Evolutionary conservation across 768 basidiomycete species (phyloP).

Genomic region (Lactarius sanguifluus): DNA sequence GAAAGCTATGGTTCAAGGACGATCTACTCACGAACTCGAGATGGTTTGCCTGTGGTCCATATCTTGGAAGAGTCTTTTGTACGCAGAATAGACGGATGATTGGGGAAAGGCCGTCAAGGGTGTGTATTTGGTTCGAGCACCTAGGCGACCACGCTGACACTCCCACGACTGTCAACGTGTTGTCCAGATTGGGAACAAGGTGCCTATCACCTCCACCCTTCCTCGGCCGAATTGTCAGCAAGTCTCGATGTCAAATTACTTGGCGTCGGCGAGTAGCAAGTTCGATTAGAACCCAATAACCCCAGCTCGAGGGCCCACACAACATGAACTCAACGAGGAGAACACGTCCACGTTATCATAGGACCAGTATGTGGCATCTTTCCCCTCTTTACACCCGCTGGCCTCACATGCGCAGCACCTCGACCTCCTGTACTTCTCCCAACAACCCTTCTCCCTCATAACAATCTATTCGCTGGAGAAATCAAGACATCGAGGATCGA

Average conservation of each 20-base stretch:
- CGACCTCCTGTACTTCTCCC: constrained; percentile 80
- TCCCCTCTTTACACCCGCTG: background rate
- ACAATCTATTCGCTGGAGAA: constrained; percentile 45
- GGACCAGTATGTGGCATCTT: constrained; percentile 69
- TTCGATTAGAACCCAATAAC: constrained; percentile 39
- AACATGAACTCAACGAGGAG: constrained; percentile 82
- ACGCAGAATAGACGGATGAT: background rate
- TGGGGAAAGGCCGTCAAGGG: background rate
- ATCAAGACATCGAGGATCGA: too few relatives aligned
- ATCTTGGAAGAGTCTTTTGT: background rate
- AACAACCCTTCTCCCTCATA: constrained; percentile 87
- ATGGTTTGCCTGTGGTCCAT: background rate
- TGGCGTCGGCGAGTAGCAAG: background rate
- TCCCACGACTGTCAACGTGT: background rate
- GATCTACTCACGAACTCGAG: background rate
- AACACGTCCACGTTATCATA: constrained; percentile 92
- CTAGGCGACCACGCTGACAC: background rate
- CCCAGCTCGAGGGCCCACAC: constrained; percentile 80
- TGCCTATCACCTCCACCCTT: too few relatives aligned
- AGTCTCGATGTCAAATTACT: background rate
- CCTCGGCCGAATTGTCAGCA: too few relatives aligned
- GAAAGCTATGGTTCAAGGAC: background rate
- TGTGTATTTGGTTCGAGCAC: background rate
- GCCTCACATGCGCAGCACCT: constrained; percentile 41
- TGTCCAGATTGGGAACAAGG: background rate